Evolutionary conservation across 345 rosid species (phyloP).

Genomic region (Noccaea caerulescens): DNA sequence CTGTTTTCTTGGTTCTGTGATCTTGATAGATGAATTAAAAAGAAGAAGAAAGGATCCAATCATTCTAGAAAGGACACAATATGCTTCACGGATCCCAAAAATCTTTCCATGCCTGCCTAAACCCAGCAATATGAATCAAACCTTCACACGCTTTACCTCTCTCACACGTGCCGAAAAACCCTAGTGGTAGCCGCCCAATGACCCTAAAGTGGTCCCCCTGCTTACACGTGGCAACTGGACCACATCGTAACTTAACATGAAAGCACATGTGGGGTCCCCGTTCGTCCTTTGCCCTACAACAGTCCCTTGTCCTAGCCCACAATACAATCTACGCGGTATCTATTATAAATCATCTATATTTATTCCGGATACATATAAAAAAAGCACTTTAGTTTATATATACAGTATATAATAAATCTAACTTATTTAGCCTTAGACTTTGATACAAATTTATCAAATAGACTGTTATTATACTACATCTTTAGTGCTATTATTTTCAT

Average conservation of each 20-base stretch:
- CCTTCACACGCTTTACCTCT: conserved; percentile 28
- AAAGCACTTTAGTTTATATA: too few relatives aligned
- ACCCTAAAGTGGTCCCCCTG: conserved; percentile 36
- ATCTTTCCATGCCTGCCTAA: conserved; percentile 73
- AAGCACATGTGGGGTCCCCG: conserved; percentile 40
- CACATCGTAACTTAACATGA: conserved; percentile 46
- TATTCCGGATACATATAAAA: neutral
- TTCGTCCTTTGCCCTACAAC: conserved; percentile 40
- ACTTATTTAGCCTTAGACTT: too few relatives aligned
- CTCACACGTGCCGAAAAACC: conserved; percentile 51
- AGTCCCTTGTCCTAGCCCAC: conserved; percentile 44
- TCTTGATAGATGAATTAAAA: neutral
- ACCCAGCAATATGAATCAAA: conserved; percentile 53
- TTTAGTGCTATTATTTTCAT: neutral
- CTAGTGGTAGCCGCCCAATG: conserved; percentile 50
- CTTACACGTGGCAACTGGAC: conserved; percentile 40
- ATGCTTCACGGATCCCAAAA: conserved; percentile 64
- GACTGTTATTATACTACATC: neutral
- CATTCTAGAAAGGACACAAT: conserved; percentile 69
- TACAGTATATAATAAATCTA: too few relatives aligned
- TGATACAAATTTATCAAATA: neutral
- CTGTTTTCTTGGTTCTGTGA: neutral
- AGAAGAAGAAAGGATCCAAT: conserved; percentile 35
- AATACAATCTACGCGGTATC: conserved; percentile 45
- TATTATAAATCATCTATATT: neutral